Conservation (phyloP, 2,329 filamentous ascomycete genomes). For the Scedosporium aurantiacum region DNA sequence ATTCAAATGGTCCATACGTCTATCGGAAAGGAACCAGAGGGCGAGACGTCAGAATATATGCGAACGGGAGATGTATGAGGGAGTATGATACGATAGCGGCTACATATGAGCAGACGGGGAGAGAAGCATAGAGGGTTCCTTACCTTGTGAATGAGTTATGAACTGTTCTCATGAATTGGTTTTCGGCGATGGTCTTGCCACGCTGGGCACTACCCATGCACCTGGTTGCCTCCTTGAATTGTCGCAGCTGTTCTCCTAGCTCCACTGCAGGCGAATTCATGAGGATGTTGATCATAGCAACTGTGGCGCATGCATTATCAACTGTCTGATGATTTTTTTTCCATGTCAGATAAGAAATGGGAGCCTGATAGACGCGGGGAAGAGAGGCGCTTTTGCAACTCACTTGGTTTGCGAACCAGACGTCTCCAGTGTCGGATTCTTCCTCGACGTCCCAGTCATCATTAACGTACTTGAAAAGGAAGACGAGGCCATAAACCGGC, state of each 20-base stretch:
- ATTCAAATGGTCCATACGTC: constrained; percentile 65
- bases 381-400: constrained; percentile 9
- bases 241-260: constrained; percentile 57
- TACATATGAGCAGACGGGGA: neutral
- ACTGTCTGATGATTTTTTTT: constrained; percentile 44
- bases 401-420: constrained; percentile 95
- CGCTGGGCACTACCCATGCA: constrained; percentile 59
- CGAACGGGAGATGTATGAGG: neutral
- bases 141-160: constrained; percentile 73
- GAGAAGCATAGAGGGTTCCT: neutral
- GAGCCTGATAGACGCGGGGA: neutral
- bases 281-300: constrained; percentile 84
- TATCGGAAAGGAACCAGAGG: neutral
- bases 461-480: constrained; percentile 64
- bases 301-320: constrained; percentile 80
- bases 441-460: constrained; percentile 40
- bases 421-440: constrained; percentile 40
- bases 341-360: constrained; percentile 8
- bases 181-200: constrained; percentile 63
- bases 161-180: constrained; percentile 64
- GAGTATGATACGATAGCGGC: neutral
- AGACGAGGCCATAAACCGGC: constrained; percentile 76
- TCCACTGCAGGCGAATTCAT: constrained; percentile 64
- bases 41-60: no score
- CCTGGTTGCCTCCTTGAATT: constrained; percentile 64